Evolutionary conservation across 768 basidiomycete genomes (phyloP), one percentile per base, ranked within the genome.

Genomic region (Erythrobasidium yunnanense): DNA sequence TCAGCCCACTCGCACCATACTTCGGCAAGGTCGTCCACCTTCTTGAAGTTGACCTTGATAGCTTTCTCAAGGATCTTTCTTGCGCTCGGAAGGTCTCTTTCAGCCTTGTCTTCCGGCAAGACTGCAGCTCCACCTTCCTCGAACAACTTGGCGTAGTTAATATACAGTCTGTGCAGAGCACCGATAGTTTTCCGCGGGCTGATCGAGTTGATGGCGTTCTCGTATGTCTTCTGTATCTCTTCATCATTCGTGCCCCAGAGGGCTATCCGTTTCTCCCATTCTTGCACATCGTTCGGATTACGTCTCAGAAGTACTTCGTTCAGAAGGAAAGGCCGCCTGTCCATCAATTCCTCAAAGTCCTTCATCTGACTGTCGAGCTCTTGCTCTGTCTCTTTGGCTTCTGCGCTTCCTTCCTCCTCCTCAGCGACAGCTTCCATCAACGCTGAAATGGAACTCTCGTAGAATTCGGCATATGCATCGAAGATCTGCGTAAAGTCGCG

Each of bases 1-100:
- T 99, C 95, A 5, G 95, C 84, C 93, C 95, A 97, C 77, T 97
- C 95, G 73, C 92, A 96, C 95, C 95, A 99, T 15, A 96, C 83
- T 75, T 97, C 95, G 0, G 95, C 95, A 23, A 99, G 81, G 72
- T 99, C 95, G 74, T 99, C 93, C 8, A 99, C 92, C n/a, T 83
- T 81, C 77, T 86, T 89, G 80, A 91, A 96, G 73, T 87, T 87
- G 45, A 95, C 84, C 71, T 87, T 88, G 2, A 87, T 87, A 3
- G 84, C 93, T 76, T 89, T 93, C 74, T 96, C 91, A 34, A 97
- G 78, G 29, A 97, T 87, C 78, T 92, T 92, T 45, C 92, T 84
- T 2, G 93, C 88, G 70, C 83, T 87, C 52, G 84, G 84, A 1
- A 96, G 77, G 72, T 96, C 90, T 1, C 81, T 75, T 72, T 93